phyloP scores from a whole-genome alignment of 1,284 basidiomycete species.

The Schizopora paradoxa region DNA sequence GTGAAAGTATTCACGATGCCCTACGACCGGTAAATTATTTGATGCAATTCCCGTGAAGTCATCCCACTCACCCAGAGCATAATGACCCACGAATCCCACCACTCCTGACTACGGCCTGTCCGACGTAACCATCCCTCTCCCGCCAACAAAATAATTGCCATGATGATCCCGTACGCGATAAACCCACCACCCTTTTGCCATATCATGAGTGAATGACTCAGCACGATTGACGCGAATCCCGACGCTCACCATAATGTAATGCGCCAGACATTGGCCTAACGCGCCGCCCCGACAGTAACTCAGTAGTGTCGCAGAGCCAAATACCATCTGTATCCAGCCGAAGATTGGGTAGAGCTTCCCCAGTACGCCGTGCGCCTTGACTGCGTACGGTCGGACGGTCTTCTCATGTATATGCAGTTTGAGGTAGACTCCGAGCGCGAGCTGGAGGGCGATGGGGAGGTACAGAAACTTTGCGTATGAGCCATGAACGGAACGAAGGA shows the following conservation, averaged over 20 bases:
- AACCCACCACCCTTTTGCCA: slow-evolving; percentile 71
- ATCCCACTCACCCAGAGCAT: slow-evolving; percentile 69
- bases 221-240: neutral
- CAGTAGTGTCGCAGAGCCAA: slow-evolving; percentile 60
- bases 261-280: slow-evolving; percentile 81
- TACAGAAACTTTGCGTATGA: slow-evolving; percentile 66
- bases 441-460: slow-evolving; percentile 62
- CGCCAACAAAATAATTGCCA: slow-evolving; percentile 78
- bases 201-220: neutral
- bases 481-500: slow-evolving; percentile 67
- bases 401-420: slow-evolving; percentile 89
- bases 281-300: slow-evolving; percentile 67
- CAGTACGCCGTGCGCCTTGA: slow-evolving; percentile 71
- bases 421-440: slow-evolving; percentile 80
- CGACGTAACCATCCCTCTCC: slow-evolving; percentile 81
- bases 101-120: slow-evolving; percentile 76
- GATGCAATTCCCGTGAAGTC: neutral
- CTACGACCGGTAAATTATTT: slow-evolving; percentile 18
- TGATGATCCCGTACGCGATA: slow-evolving; percentile 81
- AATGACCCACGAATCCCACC: slow-evolving; percentile 88
- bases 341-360: slow-evolving; percentile 85
- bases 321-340: slow-evolving; percentile 85
- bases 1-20: slow-evolving; percentile 85
- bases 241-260: slow-evolving; percentile 77
- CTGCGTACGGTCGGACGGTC: slow-evolving; percentile 69